Percentiles rank a stretch among this genome's conserved stretches.
Evolutionary conservation across 2,329 filamentous ascomycete species (phyloP).

Genomic region (Calonectria pseudoturangicola): DNA sequence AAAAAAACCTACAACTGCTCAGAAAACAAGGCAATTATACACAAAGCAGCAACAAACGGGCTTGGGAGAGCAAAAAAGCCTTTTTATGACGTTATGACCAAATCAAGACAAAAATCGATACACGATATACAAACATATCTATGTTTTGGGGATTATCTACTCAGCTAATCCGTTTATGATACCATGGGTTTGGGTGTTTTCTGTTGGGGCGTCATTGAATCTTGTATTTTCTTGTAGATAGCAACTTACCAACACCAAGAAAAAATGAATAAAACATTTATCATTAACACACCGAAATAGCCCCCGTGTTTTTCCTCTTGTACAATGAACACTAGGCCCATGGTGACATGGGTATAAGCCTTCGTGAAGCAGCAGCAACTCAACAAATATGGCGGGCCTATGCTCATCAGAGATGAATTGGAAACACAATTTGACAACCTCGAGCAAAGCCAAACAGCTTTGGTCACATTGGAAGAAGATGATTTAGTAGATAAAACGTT

Average conservation of each 20-base stretch:
- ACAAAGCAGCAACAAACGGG: slow-evolving; percentile 32
- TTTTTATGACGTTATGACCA: slow-evolving; percentile 25
- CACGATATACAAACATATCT: slow-evolving; percentile 22
- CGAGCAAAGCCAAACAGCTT: no score
- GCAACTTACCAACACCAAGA: neutral
- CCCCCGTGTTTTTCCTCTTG: neutral
- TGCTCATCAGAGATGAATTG: neutral
- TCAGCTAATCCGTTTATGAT: slow-evolving; percentile 35
- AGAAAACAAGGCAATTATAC: neutral
- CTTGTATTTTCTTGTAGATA: neutral
- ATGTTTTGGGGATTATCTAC: slow-evolving; percentile 2
- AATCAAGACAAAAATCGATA: slow-evolving; percentile 30
- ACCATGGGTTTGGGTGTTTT: slow-evolving; percentile 35
- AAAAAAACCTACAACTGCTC: neutral
- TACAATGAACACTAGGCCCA: neutral
- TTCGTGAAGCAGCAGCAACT: no score
- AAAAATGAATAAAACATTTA: slow-evolving; percentile 1
- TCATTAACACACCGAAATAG: neutral
- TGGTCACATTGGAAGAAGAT: no score
- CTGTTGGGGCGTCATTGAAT: slow-evolving; percentile 3
- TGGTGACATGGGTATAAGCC: no score
- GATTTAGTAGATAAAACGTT: slow-evolving; percentile 20
- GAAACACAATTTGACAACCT: no score
- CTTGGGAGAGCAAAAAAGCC: slow-evolving; percentile 27
- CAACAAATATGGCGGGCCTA: no score